These are phyloP conservation scores for Craterostigma plantagineum DNA, from an alignment of 257 asterid genomes.

Conservation along the genomic window DNA sequence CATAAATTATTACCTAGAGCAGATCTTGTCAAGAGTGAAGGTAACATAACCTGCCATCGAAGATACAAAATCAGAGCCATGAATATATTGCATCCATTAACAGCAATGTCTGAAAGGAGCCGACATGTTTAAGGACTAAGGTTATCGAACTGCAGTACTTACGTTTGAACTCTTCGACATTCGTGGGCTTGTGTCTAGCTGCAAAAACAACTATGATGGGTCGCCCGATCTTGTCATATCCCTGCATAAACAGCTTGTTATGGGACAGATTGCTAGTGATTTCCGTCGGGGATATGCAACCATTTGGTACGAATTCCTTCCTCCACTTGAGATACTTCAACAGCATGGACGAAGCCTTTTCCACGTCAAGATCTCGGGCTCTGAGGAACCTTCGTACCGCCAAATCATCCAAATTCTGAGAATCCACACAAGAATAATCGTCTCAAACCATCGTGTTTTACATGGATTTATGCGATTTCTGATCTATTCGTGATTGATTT, in stretches of 20 bases:
- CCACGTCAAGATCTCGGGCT: conserved; percentile 84
- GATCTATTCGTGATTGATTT: too few relatives aligned
- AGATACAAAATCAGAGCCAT: not conserved
- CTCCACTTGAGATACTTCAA: conserved; percentile 73
- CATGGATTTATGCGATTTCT: too few relatives aligned
- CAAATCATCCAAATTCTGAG: conserved; percentile 58
- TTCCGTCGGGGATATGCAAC: conserved; percentile 33
- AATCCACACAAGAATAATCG: not conserved
- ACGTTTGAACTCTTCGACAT: conserved; percentile 73
- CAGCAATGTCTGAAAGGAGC: not conserved
- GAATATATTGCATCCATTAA: not conserved
- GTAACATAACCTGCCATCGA: conserved; percentile 53
- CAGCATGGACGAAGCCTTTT: conserved; percentile 58
- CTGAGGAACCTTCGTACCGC: conserved; percentile 76
- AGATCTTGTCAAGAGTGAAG: conserved; percentile 54
- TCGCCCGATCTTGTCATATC: conserved; percentile 59
- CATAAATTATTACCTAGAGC: conserved; percentile 36
- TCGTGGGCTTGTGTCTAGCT: conserved; percentile 46
- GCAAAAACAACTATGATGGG: conserved; percentile 50
- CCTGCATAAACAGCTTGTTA: conserved; percentile 71
- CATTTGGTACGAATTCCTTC: conserved; percentile 44
- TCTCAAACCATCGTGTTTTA: not conserved
- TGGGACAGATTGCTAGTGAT: conserved; percentile 47
- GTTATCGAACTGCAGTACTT: conserved; percentile 5
- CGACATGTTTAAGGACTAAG: not conserved